phyloP scores from a whole-genome alignment of 2,329 filamentous ascomycete genomes.

The Sclerotinia minor region DNA sequence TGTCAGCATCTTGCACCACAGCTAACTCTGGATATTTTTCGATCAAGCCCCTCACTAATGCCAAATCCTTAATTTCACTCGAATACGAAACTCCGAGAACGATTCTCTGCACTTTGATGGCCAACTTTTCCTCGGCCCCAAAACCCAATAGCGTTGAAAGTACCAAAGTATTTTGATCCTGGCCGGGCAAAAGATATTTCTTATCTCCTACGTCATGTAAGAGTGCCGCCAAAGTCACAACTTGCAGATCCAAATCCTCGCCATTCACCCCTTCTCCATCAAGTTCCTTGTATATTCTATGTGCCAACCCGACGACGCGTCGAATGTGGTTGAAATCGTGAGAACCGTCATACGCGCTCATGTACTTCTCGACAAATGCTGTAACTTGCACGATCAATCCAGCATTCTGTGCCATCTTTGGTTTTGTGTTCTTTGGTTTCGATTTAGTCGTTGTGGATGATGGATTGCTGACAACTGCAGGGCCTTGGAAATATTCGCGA shows the following conservation, averaged over 20 bases:
- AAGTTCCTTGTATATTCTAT: constrained; percentile 39
- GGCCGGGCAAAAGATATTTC: constrained; percentile 47
- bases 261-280: constrained; percentile 31
- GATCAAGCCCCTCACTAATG: constrained; percentile 58
- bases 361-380: constrained; percentile 67
- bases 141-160: constrained; percentile 57
- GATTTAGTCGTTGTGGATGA: constrained; percentile 19
- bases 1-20: constrained; percentile 90
- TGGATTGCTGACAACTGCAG: constrained; percentile 18
- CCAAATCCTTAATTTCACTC: constrained; percentile 68
- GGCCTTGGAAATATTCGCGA: constrained; percentile 35
- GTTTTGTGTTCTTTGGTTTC: constrained; percentile 30
- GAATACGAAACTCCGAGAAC: constrained; percentile 80
- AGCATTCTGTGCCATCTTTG: constrained; percentile 33
- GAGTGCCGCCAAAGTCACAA: constrained; percentile 65
- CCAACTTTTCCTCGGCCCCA: constrained; percentile 60
- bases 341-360: constrained; percentile 77
- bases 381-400: constrained; percentile 53
- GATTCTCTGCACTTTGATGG: constrained; percentile 68
- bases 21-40: constrained; percentile 70
- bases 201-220: constrained; percentile 88
- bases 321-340: constrained; percentile 87
- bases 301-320: constrained; percentile 74
- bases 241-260: constrained; percentile 54
- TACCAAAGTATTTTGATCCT: constrained; percentile 59